Evolutionary conservation across 176 grass and related monocot species (phyloP).

Genomic region (Bothriochloa decipiens): DNA sequence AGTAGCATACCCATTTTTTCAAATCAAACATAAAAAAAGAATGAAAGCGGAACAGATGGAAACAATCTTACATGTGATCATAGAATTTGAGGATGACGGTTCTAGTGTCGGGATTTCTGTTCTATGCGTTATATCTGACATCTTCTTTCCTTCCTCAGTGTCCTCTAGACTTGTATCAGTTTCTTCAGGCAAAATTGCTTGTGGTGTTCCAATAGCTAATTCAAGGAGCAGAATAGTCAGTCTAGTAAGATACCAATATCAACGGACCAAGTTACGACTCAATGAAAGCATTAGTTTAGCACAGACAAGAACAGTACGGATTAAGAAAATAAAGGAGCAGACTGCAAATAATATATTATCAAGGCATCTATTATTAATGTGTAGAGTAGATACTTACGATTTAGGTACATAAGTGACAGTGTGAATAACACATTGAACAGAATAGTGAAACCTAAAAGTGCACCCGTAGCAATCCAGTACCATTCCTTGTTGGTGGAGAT

Average conservation of each 20-base stretch:
- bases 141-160: conserved; percentile 26
- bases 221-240: conserved; percentile 23
- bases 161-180: not conserved
- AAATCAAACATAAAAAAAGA: conserved; percentile 17
- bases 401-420: conserved; percentile 80
- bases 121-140: conserved; percentile 26
- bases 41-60: conserved; percentile 24
- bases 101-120: conserved; percentile 21
- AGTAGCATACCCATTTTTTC: conserved; percentile 8
- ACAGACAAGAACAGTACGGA: not conserved
- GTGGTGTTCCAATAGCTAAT: conserved; percentile 86
- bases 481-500: conserved; percentile 64
- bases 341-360: not conserved
- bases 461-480: conserved; percentile 88
- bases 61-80: conserved; percentile 57
- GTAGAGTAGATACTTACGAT: conserved; percentile 65
- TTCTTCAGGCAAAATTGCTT: conserved; percentile 86
- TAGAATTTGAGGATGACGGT: conserved; percentile 45
- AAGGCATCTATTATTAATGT: not conserved
- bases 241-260: conserved; percentile 12
- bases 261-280: not conserved
- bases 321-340: conserved; percentile 25
- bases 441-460: conserved; percentile 86
- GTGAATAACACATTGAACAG: conserved; percentile 93
- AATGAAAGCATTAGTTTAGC: conserved; percentile 30